Percentiles rank a stretch among this genome's conserved stretches.
phyloP scores from a whole-genome alignment of 2,329 filamentous ascomycete genomes.

The Berkeleyomyces rouxiae region DNA sequence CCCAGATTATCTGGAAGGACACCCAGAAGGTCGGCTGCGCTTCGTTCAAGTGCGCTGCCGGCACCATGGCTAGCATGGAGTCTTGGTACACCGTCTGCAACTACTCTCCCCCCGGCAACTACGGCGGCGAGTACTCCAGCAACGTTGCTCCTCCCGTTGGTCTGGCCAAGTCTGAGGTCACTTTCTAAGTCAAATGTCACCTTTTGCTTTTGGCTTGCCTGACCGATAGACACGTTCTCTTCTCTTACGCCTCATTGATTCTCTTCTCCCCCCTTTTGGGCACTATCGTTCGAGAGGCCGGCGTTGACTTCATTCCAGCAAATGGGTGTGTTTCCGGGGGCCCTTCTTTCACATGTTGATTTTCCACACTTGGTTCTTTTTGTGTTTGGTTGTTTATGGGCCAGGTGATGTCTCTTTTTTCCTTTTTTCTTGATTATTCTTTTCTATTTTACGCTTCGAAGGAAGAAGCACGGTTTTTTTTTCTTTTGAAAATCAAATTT shows the following conservation, averaged over 20 bases:
- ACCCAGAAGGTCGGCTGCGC: slow-evolving; percentile 33
- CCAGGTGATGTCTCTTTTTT: slow-evolving; percentile 21
- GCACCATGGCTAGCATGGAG: slow-evolving; percentile 30
- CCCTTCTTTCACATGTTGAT: neutral
- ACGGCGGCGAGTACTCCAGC: slow-evolving; percentile 30
- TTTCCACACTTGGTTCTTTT: neutral
- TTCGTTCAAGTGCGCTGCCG: slow-evolving; percentile 49
- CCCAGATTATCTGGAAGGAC: slow-evolving; percentile 28
- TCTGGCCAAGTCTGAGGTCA: slow-evolving; percentile 16
- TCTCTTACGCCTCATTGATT: slow-evolving; percentile 3
- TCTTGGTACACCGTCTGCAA: slow-evolving; percentile 79
- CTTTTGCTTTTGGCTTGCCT: neutral
- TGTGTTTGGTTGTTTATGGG: slow-evolving; percentile 16
- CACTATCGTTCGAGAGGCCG: neutral
- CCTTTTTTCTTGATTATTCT: slow-evolving; percentile 3
- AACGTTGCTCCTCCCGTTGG: slow-evolving; percentile 31
- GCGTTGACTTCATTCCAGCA: neutral
- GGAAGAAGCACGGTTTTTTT: neutral
- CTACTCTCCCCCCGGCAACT: slow-evolving; percentile 58
- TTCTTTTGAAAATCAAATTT: neutral
- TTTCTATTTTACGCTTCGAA: slow-evolving; percentile 7
- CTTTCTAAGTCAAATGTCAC: slow-evolving; percentile 17
- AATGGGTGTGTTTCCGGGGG: neutral
- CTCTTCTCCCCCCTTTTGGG: neutral
- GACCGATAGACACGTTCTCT: neutral